Conservation (phyloP, 192 early-diverging fungal genomes). For the Obelidium mucronatum region DNA sequence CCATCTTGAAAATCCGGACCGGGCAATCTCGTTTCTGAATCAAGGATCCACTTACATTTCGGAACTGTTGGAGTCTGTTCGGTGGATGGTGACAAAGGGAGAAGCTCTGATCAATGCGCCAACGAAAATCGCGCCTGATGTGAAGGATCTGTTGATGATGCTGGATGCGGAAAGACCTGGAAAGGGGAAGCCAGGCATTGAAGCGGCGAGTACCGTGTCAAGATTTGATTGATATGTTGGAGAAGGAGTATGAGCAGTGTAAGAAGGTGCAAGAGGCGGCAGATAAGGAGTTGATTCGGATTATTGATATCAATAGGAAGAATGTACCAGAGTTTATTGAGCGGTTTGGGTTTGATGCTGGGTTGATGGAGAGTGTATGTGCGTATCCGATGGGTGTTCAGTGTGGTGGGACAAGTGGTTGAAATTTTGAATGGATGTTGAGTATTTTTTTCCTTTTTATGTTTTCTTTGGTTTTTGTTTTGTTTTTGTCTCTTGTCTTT, state of each 20-base stretch:
- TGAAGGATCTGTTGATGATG: background rate
- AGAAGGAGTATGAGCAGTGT: slow-evolving; percentile 16
- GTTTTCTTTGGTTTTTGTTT: background rate
- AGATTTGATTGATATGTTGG: slow-evolving; percentile 32
- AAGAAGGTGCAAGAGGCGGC: background rate
- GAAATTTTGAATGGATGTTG: background rate
- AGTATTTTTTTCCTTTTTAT: background rate
- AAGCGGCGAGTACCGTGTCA: slow-evolving; percentile 13
- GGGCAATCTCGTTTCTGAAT: slow-evolving; percentile 29
- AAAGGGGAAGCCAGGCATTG: background rate
- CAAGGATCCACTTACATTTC: slow-evolving; percentile 31
- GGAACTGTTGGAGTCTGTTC: slow-evolving; percentile 24
- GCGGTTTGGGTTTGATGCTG: slow-evolving; percentile 29
- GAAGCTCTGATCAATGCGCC: slow-evolving; percentile 25
- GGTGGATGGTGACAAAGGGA: slow-evolving; percentile 34
- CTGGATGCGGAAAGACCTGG: background rate
- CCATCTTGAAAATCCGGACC: slow-evolving; percentile 21
- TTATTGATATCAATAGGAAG: slow-evolving; percentile 32
- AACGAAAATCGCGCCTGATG: slow-evolving; percentile 13
- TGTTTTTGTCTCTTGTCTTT: background rate
- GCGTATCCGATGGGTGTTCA: slow-evolving; percentile 2
- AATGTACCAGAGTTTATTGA: slow-evolving; percentile 29
- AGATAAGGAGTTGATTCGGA: slow-evolving; percentile 8
- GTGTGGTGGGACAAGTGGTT: background rate
- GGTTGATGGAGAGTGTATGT: slow-evolving; percentile 24